phyloP scores from a whole-genome alignment of 305 asterid species.

The Vinca major region DNA sequence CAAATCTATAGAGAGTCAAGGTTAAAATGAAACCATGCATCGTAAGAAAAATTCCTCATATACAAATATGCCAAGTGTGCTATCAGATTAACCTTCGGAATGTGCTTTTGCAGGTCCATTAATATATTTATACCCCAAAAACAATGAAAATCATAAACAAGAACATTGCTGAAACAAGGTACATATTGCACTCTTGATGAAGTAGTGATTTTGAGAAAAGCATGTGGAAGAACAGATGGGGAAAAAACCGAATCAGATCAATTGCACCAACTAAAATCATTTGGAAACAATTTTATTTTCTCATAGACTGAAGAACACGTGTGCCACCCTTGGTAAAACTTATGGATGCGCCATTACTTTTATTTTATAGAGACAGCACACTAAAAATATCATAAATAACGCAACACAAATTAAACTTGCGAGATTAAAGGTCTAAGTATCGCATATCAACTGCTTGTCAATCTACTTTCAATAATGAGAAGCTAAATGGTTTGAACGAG shows the following conservation, averaged over 20 bases:
- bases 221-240: background rate
- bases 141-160: slow-evolving; percentile 4
- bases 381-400: background rate
- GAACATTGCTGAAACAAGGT: background rate
- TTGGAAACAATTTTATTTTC: background rate
- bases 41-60: background rate
- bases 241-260: background rate
- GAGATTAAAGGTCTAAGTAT: background rate
- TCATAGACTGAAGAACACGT: background rate
- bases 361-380: background rate
- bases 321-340: background rate
- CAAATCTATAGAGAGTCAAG: slow-evolving; percentile 57
- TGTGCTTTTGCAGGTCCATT: background rate
- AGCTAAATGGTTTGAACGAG: background rate
- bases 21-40: slow-evolving; percentile 14
- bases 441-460: background rate
- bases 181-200: background rate
- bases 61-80: background rate
- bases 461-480: background rate
- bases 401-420: background rate
- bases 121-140: background rate
- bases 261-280: background rate
- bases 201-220: background rate
- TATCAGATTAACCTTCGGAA: background rate
- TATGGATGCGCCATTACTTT: background rate